Evolutionary conservation across 768 basidiomycete species (phyloP).

Genomic region (Hericium rajendrae): DNA sequence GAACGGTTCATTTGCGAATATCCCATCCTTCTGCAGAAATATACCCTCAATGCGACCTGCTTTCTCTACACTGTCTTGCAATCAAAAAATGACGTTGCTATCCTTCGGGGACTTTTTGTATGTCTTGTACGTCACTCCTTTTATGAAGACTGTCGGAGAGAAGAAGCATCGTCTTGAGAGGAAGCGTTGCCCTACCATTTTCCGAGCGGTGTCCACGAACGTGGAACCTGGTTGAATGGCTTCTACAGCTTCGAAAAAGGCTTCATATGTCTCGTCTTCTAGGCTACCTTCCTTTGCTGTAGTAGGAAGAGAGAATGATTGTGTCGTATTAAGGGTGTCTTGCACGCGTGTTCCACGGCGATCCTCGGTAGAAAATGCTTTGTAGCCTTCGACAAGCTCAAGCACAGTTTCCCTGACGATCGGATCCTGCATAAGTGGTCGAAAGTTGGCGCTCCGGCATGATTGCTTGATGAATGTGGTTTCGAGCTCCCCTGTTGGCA

Average conservation of each 20-base stretch:
- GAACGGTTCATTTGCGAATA: neutral
- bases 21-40: neutral
- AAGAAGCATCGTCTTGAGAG: neutral
- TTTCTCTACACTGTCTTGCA: neutral
- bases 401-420: neutral
- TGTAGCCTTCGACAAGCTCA: neutral
- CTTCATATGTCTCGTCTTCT: too few species aligned
- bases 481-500: constrained; percentile 21
- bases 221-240: too few species aligned
- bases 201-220: too few species aligned
- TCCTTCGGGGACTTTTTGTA: neutral
- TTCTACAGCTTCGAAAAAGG: too few species aligned
- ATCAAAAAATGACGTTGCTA: neutral
- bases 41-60: neutral
- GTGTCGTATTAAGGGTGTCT: neutral
- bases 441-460: neutral
- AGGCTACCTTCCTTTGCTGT: too few species aligned
- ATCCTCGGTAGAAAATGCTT: neutral
- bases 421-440: neutral
- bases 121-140: neutral
- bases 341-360: neutral
- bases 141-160: neutral
- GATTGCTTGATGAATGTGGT: constrained; percentile 10
- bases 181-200: neutral
- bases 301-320: too few species aligned